Evolutionary conservation across 2,329 filamentous ascomycete genomes (phyloP).

Genomic region (Incumbomyces lentus): DNA sequence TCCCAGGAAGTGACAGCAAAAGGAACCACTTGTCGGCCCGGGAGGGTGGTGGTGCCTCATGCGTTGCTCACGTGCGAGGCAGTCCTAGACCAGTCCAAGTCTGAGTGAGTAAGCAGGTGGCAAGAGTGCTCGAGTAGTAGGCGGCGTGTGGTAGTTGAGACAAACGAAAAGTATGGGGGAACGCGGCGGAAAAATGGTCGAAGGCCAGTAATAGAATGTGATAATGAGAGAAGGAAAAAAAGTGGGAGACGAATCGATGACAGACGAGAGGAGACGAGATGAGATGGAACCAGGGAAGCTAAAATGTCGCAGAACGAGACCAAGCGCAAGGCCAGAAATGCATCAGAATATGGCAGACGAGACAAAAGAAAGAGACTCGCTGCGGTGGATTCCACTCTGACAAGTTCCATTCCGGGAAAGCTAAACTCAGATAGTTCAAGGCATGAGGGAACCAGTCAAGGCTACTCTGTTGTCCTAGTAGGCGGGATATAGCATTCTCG

Average conservation of each 20-base stretch:
- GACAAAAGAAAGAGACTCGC: constrained; percentile 10
- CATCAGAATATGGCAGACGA: constrained; percentile 5
- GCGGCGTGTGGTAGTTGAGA: background rate
- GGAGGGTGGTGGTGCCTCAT: constrained; percentile 2
- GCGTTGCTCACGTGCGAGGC: constrained; percentile 4
- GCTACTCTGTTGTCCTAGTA: no score
- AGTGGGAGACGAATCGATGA: constrained; percentile 8
- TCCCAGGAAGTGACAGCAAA: background rate
- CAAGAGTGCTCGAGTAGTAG: background rate
- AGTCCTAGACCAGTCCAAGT: background rate
- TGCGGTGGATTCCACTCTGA: constrained; percentile 5
- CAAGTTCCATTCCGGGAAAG: constrained; percentile 2
- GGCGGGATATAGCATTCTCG: background rate
- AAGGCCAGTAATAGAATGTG: background rate
- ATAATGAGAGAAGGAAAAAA: constrained; percentile 2
- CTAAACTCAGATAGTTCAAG: constrained; percentile 6
- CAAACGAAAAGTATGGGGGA: background rate
- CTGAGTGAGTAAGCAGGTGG: background rate
- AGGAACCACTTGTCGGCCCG: background rate
- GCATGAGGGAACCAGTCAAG: background rate
- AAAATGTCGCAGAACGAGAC: constrained; percentile 8
- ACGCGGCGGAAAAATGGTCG: background rate
- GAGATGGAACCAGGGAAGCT: constrained; percentile 8
- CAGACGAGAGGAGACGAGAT: background rate
- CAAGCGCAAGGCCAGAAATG: constrained; percentile 9